These are phyloP conservation scores for Leonotis leonurus DNA, from an alignment of 257 asterid genomes.

Conservation along the genomic window DNA sequence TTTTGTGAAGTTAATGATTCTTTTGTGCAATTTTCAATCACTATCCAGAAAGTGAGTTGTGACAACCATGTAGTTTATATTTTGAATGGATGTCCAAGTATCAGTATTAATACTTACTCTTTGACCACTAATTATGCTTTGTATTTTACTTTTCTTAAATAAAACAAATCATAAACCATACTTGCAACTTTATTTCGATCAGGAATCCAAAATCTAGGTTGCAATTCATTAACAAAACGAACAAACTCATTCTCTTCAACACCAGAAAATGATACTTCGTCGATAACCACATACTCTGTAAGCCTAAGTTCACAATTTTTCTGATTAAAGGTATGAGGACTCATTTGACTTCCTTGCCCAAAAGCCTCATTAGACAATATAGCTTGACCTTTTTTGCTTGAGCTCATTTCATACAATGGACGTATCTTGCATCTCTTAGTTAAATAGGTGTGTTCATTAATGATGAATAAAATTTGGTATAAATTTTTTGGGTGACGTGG, in stretches of 20 bases:
- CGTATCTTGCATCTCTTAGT: neutral
- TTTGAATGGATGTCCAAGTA: neutral
- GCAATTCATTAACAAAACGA: neutral
- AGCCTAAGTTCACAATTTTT: neutral
- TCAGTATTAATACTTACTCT: neutral
- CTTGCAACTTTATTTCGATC: neutral
- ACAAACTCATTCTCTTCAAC: no score
- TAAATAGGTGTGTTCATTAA: no score
- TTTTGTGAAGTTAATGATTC: no score
- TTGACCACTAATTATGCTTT: neutral
- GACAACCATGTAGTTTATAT: no score
- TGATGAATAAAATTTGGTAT: no score
- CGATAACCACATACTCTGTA: neutral
- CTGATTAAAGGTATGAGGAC: neutral
- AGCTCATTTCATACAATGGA: neutral
- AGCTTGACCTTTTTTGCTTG: neutral
- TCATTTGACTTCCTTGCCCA: neutral
- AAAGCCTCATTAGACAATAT: neutral
- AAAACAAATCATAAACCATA: neutral
- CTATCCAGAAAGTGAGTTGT: no score
- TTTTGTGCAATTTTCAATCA: neutral
- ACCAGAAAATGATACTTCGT: no score
- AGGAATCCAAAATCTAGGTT: neutral
- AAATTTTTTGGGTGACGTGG: no score
- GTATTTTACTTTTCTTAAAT: neutral